Evolutionary conservation across 108 stramenopile species (phyloP).

Genomic region (Aurantiochytrium sp.): DNA sequence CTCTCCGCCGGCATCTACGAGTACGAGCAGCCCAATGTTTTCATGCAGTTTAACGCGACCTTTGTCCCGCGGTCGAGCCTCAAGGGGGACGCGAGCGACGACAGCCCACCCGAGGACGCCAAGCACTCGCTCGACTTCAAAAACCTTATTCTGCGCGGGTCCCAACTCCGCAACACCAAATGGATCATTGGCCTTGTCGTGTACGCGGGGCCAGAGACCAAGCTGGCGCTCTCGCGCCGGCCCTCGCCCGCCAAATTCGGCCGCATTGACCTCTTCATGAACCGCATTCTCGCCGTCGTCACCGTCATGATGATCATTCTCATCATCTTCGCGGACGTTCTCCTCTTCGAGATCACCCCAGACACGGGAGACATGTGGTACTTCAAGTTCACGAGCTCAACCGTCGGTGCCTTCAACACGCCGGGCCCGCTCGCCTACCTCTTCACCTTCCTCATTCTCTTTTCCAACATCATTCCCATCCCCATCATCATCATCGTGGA

Average conservation of each 20-base stretch:
- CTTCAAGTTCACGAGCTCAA: neutral
- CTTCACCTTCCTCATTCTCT: constrained; percentile 73
- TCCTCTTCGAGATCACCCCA: neutral
- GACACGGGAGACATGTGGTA: constrained; percentile 44
- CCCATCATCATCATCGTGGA: constrained; percentile 63
- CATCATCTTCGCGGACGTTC: constrained; percentile 25
- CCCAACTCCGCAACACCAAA: constrained; percentile 85
- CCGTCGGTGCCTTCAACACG: neutral
- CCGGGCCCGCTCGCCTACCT: constrained; percentile 65
- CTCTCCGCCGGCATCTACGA: neutral
- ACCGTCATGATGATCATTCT: constrained; percentile 34
- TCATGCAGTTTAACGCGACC: constrained; percentile 16
- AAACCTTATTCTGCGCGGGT: constrained; percentile 84
- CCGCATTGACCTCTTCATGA: constrained; percentile 66
- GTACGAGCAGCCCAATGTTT: constrained; percentile 28
- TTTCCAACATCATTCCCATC: constrained; percentile 68
- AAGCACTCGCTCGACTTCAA: constrained; percentile 32
- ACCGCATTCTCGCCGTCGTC: constrained; percentile 46
- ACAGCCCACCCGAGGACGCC: neutral
- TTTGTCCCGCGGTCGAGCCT: neutral
- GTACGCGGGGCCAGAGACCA: constrained; percentile 90
- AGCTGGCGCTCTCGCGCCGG: constrained; percentile 83
- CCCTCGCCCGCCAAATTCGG: constrained; percentile 85
- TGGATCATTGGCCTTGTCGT: constrained; percentile 89
- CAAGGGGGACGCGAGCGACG: neutral